Evolutionary conservation across 768 basidiomycete genomes (phyloP).

Genomic region (Tylopilus vinaceipallidus): DNA sequence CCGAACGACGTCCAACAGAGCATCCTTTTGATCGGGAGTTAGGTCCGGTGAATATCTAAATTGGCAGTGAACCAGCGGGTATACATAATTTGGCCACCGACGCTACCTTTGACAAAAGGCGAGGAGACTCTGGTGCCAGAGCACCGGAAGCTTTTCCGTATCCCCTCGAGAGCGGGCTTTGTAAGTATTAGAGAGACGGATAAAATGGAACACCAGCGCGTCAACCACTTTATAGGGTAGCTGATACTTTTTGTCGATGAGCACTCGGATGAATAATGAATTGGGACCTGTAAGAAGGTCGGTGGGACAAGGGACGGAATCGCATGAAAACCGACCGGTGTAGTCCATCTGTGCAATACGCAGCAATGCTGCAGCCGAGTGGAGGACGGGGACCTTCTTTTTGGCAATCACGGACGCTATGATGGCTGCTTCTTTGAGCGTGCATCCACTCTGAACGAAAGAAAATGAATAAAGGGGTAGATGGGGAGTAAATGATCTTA

Average conservation of each 20-base stretch:
- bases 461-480: conserved; percentile 29
- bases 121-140: conserved; percentile 97
- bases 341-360: conserved; percentile 97
- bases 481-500: conserved; percentile 36
- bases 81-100: not conserved
- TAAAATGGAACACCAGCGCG: conserved; percentile 96
- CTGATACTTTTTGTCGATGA: conserved; percentile 97
- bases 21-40: conserved; percentile 96
- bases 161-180: conserved; percentile 70
- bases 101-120: conserved; percentile 88
- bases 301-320: not conserved
- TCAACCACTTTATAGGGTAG: conserved; percentile 98
- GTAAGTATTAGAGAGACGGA: conserved; percentile 90
- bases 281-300: conserved; percentile 61
- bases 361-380: conserved; percentile 92
- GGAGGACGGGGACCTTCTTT: conserved; percentile 93
- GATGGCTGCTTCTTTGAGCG: conserved; percentile 92
- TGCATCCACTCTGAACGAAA: conserved; percentile 64
- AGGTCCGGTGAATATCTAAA: conserved; percentile 88
- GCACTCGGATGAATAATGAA: conserved; percentile 93
- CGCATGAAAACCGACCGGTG: conserved; percentile 50
- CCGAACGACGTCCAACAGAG: conserved; percentile 89
- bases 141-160: conserved; percentile 82
- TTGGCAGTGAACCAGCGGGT: not conserved
- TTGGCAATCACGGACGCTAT: conserved; percentile 88